Evolutionary conservation across 2,329 filamentous ascomycete species (phyloP).

Genomic region (Pyrenophora graminea): DNA sequence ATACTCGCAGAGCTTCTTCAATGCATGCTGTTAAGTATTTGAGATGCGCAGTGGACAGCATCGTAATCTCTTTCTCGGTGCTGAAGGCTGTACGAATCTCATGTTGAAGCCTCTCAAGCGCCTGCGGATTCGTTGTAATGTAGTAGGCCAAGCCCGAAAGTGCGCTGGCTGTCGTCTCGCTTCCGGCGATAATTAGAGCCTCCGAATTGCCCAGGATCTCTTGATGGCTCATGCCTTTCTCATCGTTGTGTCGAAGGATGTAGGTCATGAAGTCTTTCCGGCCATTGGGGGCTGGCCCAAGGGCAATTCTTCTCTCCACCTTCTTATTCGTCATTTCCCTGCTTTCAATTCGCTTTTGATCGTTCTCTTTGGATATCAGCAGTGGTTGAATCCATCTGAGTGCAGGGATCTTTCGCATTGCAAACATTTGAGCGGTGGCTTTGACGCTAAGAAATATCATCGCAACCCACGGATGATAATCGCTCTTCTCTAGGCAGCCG

Average conservation of each 20-base stretch:
- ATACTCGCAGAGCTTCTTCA: conserved; percentile 2
- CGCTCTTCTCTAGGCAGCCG: not conserved
- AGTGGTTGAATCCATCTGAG: not conserved
- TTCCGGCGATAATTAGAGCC: not conserved
- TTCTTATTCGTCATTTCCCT: not conserved
- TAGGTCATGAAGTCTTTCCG: conserved; percentile 1
- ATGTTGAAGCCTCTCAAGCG: not conserved
- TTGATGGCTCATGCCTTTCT: not conserved
- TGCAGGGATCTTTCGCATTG: not conserved
- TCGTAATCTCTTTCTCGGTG: not conserved
- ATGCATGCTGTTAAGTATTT: not conserved
- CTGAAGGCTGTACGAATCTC: not conserved
- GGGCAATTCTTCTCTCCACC: not conserved
- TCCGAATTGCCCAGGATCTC: not conserved
- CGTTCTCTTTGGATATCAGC: not conserved
- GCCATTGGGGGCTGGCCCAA: not conserved
- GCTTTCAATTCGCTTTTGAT: not conserved
- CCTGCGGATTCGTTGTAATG: not conserved
- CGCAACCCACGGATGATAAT: too few relatives aligned
- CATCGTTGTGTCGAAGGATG: not conserved
- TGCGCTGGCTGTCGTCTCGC: not conserved
- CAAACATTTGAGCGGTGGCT: too few relatives aligned
- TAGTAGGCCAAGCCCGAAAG: not conserved
- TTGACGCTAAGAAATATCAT: too few relatives aligned
- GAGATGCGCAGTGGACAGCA: not conserved